A percentile compares a stretch with the other conserved stretches of the same genome.
Evolutionary conservation across 1,284 basidiomycete species (phyloP).

Genomic region (Vanrija pseudolonga): DNA sequence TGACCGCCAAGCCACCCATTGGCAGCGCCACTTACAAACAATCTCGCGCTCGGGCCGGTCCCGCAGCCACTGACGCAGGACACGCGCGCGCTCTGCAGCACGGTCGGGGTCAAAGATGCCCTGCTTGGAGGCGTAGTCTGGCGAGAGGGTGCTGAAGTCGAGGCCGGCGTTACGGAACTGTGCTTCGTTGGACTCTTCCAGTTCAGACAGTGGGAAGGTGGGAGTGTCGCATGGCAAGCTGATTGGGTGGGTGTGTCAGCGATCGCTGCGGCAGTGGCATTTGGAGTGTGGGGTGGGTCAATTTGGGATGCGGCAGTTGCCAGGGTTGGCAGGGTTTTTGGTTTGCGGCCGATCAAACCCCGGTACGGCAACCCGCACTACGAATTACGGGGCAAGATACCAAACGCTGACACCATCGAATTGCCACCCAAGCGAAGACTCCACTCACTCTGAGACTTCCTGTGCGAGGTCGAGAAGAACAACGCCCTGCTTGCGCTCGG

Average conservation of each 20-base stretch:
- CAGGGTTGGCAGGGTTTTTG: background rate
- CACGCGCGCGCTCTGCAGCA: conserved; percentile 31
- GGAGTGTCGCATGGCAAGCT: conserved; percentile 47
- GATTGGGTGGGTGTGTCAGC: background rate
- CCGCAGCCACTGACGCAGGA: conserved; percentile 42
- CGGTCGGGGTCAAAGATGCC: conserved; percentile 41
- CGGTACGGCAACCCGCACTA: too few relatives aligned
- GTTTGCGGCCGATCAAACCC: too few relatives aligned
- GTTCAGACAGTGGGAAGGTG: conserved; percentile 27
- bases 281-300: background rate
- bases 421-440: background rate
- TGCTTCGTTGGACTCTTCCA: conserved; percentile 37
- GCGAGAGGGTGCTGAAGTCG: conserved; percentile 39
- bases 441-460: conserved; percentile 42
- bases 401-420: too few relatives aligned
- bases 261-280: background rate
- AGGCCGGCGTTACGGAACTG: conserved; percentile 35
- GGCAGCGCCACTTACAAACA: conserved; percentile 37
- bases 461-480: conserved; percentile 45
- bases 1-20: background rate
- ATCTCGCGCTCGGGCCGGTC: conserved; percentile 43
- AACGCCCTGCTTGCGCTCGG: conserved; percentile 31
- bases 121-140: conserved; percentile 43
- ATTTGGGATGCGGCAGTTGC: too few relatives aligned
- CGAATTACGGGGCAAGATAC: too few relatives aligned